Evolutionary conservation across 2,329 filamentous ascomycete species (phyloP), one percentile per base, ranked within the genome.

Genomic region (Colletotrichum tropicicola): DNA sequence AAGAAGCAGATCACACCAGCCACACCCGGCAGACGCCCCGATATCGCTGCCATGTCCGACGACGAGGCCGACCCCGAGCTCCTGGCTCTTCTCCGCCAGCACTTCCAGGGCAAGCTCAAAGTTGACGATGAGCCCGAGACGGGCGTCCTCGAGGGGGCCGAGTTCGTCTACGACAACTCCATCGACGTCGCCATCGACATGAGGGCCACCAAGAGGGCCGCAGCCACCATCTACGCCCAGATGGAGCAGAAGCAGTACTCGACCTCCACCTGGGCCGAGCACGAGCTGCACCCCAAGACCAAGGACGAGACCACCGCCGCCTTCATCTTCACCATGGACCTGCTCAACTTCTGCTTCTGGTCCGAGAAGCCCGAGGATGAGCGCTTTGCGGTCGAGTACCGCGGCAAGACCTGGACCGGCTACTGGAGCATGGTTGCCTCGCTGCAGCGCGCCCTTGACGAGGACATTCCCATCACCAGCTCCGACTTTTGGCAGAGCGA

Each of bases 271-370:
- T 99, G 96, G 96, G 88, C 92, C 13, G 86, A 91, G 72, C 94
- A 98, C 77, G 92, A 96, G 74, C 83, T 99, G 39, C 96, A 99
- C 73, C 96, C 96, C 1, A 92, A 94, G 75, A 73, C 87, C 43
- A 93, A 93, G 73, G 90, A 97, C 73, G 92, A 93, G 73, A 85
- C 79, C 53, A 94, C 93, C 0, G 88, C 97, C 21, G 91, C 92
- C 68, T 98, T 99, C 75, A 95, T 99, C 72, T 98, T 99, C 76
- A 93, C 92, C 19, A 97, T 99, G 93, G 96, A 99, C 75, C 78
- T 99, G 27, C 82, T 99, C 53, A 99, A 99, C 75, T 99, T 98
- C 75, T 97, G 91, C 21, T 99, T 99, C 77, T 99, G 96, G 96
- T 97, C 93, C 13, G 90, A 92, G 55, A 74, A 79, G 45, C 77